Conservation (phyloP, 352 stramenopile species). For the Phytophthora citricola region DNA sequence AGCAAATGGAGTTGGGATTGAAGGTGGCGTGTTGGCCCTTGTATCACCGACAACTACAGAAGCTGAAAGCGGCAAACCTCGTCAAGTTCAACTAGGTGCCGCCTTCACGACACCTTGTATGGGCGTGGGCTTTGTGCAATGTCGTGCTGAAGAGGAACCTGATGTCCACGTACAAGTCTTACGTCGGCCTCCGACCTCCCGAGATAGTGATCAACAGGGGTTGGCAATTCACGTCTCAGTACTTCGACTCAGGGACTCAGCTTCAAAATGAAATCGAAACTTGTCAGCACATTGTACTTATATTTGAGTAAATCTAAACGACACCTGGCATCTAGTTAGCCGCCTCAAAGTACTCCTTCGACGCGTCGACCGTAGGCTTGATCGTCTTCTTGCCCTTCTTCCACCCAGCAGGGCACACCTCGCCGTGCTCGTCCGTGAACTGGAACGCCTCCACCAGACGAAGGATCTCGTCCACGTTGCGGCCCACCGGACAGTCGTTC, state of each 20-base stretch:
- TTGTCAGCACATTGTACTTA: background rate
- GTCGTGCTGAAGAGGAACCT: conserved; percentile 10
- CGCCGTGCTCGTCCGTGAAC: conserved; percentile 90
- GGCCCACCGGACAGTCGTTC: conserved; percentile 87
- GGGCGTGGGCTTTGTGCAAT: conserved; percentile 62
- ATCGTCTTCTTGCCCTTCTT: conserved; percentile 91
- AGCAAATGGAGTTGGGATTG: conserved; percentile 45
- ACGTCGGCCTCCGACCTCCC: conserved; percentile 28
- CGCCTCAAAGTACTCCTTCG: conserved; percentile 76
- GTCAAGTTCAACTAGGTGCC: conserved; percentile 51
- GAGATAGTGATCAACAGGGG: conserved; percentile 2
- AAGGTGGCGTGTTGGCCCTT: conserved; percentile 66
- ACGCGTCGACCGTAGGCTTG: conserved; percentile 79
- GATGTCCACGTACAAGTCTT: conserved; percentile 60
- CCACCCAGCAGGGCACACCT: conserved; percentile 90
- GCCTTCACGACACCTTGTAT: conserved; percentile 77
- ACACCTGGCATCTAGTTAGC: conserved; percentile 14
- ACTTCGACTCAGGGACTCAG: conserved; percentile 14
- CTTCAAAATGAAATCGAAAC: background rate
- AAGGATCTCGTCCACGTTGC: conserved; percentile 91
- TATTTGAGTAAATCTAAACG: background rate
- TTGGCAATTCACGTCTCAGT: conserved; percentile 40
- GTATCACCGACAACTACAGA: conserved; percentile 1
- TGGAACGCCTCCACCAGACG: conserved; percentile 92
- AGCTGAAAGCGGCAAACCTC: background rate